Conservation (phyloP, 2,329 filamentous ascomycete genomes). For the Ophiostoma quercus region DNA sequence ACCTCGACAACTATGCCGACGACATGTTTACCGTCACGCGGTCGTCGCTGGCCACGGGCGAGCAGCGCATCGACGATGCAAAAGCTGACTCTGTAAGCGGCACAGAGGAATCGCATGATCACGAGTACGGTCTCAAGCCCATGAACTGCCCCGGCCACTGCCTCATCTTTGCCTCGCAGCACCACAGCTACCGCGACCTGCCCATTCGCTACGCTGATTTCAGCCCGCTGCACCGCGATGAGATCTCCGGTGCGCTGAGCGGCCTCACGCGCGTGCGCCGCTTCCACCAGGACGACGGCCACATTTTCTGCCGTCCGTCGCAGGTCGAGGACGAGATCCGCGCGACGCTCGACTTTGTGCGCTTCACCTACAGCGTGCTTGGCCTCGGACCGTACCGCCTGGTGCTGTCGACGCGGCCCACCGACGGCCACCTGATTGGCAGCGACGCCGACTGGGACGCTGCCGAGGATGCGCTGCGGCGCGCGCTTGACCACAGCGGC, state of each 20-base stretch:
- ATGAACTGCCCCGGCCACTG: conserved; percentile 98
- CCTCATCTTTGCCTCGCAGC: conserved; percentile 76
- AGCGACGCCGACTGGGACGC: conserved; percentile 60
- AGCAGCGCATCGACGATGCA: conserved; percentile 33
- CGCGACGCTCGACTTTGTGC: conserved; percentile 68
- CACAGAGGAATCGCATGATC: conserved; percentile 36
- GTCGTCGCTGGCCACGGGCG: conserved; percentile 41
- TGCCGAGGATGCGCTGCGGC: conserved; percentile 61
- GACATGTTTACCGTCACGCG: conserved; percentile 83
- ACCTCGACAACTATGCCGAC: conserved; percentile 84
- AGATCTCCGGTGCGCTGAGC: conserved; percentile 84
- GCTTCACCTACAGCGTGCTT: conserved; percentile 65
- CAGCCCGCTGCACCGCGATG: conserved; percentile 90
- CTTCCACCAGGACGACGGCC: conserved; percentile 94
- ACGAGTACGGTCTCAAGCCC: conserved; percentile 78
- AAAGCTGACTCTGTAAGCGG: not conserved
- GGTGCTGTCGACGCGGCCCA: conserved; percentile 71
- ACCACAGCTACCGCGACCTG: conserved; percentile 81
- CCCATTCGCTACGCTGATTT: conserved; percentile 94
- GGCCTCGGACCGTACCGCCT: conserved; percentile 68
- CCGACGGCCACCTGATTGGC: conserved; percentile 67
- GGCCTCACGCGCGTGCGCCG: conserved; percentile 87
- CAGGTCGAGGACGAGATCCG: conserved; percentile 72
- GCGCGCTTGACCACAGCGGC: conserved; percentile 58
- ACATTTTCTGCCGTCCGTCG: conserved; percentile 74